These are phyloP conservation scores for Aurantiochytrium sp. DNA, from an alignment of 108 stramenopile species.

Conservation along the genomic window DNA sequence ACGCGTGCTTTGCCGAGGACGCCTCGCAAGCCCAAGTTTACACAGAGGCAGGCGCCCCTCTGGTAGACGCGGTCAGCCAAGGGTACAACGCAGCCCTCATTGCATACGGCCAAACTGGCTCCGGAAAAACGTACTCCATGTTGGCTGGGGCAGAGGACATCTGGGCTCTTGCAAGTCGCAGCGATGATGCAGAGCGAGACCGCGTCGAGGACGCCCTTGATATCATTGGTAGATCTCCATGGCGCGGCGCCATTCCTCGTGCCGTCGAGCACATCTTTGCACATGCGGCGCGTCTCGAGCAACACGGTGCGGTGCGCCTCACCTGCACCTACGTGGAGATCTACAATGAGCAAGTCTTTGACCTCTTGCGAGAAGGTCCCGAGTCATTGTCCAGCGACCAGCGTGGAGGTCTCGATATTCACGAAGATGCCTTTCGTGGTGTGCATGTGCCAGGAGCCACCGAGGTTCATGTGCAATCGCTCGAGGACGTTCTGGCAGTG, in stretches of 20 bases:
- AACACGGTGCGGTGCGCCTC: not conserved
- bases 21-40: constrained; percentile 29
- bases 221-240: not conserved
- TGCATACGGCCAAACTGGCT: constrained; percentile 34
- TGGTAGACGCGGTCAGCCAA: constrained; percentile 27
- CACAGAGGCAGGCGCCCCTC: not conserved
- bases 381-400: not conserved
- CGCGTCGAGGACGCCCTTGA: not conserved
- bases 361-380: constrained; percentile 8
- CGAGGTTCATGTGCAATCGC: constrained; percentile 55
- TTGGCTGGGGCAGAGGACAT: not conserved
- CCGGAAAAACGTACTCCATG: constrained; percentile 15
- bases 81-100: constrained; percentile 43
- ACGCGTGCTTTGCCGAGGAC: constrained; percentile 23
- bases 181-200: not conserved
- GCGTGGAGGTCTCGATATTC: not conserved
- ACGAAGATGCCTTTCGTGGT: constrained; percentile 55
- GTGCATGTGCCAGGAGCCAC: constrained; percentile 78
- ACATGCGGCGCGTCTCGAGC: not conserved
- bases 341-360: constrained; percentile 32
- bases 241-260: constrained; percentile 51
- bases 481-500: constrained; percentile 72
- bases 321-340: constrained; percentile 19
- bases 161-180: not conserved
- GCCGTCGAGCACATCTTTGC: constrained; percentile 56